A percentile compares a stretch with the other conserved stretches of the same genome.
Conservation (phyloP, 2,329 filamentous ascomycete species). For the Lachnellula hyalina region DNA sequence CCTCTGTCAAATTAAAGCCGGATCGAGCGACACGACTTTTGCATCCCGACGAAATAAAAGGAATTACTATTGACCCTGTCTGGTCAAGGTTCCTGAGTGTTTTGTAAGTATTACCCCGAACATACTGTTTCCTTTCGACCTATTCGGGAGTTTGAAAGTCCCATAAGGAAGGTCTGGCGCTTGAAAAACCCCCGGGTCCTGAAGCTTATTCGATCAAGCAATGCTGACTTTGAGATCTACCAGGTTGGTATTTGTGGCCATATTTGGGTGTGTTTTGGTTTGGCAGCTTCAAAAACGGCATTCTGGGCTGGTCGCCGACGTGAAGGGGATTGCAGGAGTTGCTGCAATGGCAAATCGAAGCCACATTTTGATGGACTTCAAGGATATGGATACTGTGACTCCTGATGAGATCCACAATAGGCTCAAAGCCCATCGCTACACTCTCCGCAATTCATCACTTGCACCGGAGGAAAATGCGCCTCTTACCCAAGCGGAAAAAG, state of each 20-base stretch:
- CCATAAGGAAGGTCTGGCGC: no score
- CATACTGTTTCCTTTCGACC: no score
- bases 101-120: conserved; percentile 23
- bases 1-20: conserved; percentile 53
- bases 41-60: conserved; percentile 43
- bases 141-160: no score
- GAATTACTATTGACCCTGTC: conserved; percentile 48
- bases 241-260: conserved; percentile 49
- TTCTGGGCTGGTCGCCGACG: conserved; percentile 62
- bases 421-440: conserved; percentile 62
- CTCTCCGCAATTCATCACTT: conserved; percentile 64
- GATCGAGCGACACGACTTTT: conserved; percentile 40
- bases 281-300: conserved; percentile 56
- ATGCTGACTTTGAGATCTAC: no score
- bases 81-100: conserved; percentile 59
- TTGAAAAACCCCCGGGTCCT: no score
- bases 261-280: conserved; percentile 52
- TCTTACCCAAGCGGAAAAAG: conserved; percentile 36
- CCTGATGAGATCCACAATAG: conserved; percentile 62
- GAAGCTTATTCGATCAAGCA: no score
- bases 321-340: conserved; percentile 67
- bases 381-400: conserved; percentile 62
- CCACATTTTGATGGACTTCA: conserved; percentile 70
- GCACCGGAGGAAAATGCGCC: conserved; percentile 55
- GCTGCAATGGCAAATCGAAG: conserved; percentile 70